Evolutionary conservation across 805 yeast genomes (phyloP).

Genomic region (Cyberlindnera sargentensis): DNA sequence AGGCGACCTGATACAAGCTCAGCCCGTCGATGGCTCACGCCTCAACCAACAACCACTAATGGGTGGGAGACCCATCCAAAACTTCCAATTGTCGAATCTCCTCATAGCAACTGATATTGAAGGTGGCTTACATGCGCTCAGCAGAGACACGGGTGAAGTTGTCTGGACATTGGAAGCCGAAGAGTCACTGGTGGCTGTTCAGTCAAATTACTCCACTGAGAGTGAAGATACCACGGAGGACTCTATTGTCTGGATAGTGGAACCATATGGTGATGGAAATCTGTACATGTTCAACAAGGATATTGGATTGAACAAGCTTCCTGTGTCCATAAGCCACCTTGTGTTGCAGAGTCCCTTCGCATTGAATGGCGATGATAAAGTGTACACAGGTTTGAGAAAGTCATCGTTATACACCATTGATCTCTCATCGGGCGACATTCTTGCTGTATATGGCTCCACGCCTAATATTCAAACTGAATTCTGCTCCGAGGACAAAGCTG

Average conservation of each 20-base stretch:
- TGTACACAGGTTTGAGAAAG: conserved; percentile 78
- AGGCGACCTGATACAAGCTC: conserved; percentile 2
- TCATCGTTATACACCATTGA: conserved; percentile 73
- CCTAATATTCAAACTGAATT: conserved; percentile 1
- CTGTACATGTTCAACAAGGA: conserved; percentile 73
- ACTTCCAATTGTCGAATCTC: conserved; percentile 64
- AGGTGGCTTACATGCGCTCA: conserved; percentile 78
- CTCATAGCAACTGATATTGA: conserved; percentile 75
- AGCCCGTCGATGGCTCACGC: conserved; percentile 2
- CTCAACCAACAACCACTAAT: not conserved
- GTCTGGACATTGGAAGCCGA: conserved; percentile 71
- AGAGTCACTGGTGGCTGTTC: conserved; percentile 49
- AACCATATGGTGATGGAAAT: conserved; percentile 81
- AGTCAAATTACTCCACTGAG: conserved; percentile 16
- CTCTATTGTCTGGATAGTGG: conserved; percentile 73
- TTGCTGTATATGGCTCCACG: conserved; percentile 58
- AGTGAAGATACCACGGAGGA: conserved; percentile 15
- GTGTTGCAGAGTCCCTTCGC: conserved; percentile 85
- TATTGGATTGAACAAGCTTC: conserved; percentile 71
- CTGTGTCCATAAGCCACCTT: conserved; percentile 70
- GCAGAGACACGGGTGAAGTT: conserved; percentile 64
- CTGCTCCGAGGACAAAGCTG: conserved; percentile 9
- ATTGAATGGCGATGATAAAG: conserved; percentile 58
- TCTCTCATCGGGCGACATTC: conserved; percentile 64
- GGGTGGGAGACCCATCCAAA: conserved; percentile 42